Evolutionary conservation across 495 filamentous ascomycete genomes (phyloP), one percentile per base, ranked within the genome.

Genomic region (Xylaria sp.): DNA sequence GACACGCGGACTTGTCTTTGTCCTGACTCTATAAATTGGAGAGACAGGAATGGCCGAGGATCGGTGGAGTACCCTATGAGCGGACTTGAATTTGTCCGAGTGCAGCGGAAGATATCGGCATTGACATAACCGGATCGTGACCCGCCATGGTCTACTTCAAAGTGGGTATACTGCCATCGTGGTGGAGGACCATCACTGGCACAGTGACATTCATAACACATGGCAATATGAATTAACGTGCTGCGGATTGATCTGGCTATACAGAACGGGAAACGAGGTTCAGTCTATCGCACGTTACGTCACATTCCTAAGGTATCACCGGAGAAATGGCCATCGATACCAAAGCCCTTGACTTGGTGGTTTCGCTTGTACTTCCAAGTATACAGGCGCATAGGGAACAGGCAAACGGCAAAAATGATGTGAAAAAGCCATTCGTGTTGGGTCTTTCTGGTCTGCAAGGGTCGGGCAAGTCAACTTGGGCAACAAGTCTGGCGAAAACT

Each of bases 31-130:
- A n/a, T n/a, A 12, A 55, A 55, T 33, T 33, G 52, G 52, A 55
- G 52, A 7, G 1, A 4, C 21, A 9, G 1, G 6, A 44, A 31
- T 33, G 29, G n/a, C 40, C 41, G 61, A 46, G 61, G 33, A 21
- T 31, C 26, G 17, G 62, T 66, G 62, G 62, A 52, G 62, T 24
- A 50, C 3, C n/a, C 43, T 26, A 48, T 19, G 61, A 43, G 29
- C 24, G 62, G 62, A 52, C 43, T 52, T 66, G 44, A 52, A 66
- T 66, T 64, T 66, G 62, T 52, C 62, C 62, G 62, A 29, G 31
- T 31, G 41, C 17, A 66, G 21, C 26, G 62, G 24, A 35, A 37
- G 11, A 37, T 52, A 19, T 52, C 62, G 62, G 62, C 31, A 46
- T 52, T 66, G 21, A 43, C 43, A 31, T 46, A 2, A 9, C 41